Evolutionary conservation across 2,329 filamentous ascomycete species (phyloP).

Genomic region (Coniochaeta pulveracea): DNA sequence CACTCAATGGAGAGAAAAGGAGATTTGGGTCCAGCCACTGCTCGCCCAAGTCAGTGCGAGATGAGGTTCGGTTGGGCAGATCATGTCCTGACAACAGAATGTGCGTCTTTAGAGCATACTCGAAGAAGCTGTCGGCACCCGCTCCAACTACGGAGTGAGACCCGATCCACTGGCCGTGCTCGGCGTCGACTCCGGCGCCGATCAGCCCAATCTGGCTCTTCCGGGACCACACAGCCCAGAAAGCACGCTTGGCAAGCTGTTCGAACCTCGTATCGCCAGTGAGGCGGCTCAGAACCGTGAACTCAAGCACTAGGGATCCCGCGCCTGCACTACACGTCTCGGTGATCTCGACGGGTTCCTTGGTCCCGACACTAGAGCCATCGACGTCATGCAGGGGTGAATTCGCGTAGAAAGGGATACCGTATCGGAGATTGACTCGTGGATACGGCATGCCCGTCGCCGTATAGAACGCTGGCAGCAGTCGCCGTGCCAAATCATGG

Average conservation of each 20-base stretch:
- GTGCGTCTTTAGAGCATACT: slow-evolving; percentile 92
- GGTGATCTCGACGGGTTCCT: slow-evolving; percentile 58
- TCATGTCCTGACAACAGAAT: slow-evolving; percentile 74
- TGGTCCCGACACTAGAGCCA: slow-evolving; percentile 21
- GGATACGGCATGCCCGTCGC: slow-evolving; percentile 89
- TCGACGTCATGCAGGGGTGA: slow-evolving; percentile 59
- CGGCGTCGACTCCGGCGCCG: slow-evolving; percentile 79
- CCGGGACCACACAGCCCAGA: slow-evolving; percentile 92
- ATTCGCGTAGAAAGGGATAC: slow-evolving; percentile 85
- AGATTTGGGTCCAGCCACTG: slow-evolving; percentile 53
- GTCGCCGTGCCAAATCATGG: slow-evolving; percentile 67
- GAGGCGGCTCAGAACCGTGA: slow-evolving; percentile 78
- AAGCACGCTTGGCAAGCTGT: slow-evolving; percentile 77
- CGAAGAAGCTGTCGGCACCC: slow-evolving; percentile 95
- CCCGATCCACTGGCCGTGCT: slow-evolving; percentile 80
- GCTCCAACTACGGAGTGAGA: slow-evolving; percentile 90
- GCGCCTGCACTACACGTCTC: slow-evolving; percentile 96
- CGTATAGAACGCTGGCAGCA: slow-evolving; percentile 88
- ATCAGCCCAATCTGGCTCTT: slow-evolving; percentile 79
- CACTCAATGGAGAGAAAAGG: slow-evolving; percentile 46
- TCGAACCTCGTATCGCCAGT: slow-evolving; percentile 86
- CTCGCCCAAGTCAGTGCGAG: slow-evolving; percentile 22
- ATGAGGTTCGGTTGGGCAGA: slow-evolving; percentile 37
- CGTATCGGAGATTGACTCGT: slow-evolving; percentile 79
- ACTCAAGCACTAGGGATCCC: slow-evolving; percentile 90